Conservation (phyloP, 2,329 filamentous ascomycete genomes). For the Plenodomus lindquistii region DNA sequence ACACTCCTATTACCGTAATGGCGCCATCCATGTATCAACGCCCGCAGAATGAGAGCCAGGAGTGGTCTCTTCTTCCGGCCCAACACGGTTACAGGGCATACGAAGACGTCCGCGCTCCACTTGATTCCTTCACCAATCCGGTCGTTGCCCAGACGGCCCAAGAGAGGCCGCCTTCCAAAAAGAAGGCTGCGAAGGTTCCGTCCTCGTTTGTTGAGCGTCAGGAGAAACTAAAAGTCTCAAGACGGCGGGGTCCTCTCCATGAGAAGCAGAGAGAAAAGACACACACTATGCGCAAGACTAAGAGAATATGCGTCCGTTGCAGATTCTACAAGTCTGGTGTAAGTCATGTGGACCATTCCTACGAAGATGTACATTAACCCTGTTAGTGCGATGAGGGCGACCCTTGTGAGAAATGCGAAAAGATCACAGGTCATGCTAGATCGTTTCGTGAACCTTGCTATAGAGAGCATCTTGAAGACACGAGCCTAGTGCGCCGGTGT, state of each 20-base stretch:
- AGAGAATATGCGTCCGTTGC: constrained; percentile 39
- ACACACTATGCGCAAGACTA: constrained; percentile 41
- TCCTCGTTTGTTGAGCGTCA: constrained; percentile 39
- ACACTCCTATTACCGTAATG: constrained; percentile 9
- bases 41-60: constrained; percentile 15
- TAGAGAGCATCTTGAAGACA: constrained; percentile 38
- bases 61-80: constrained; percentile 20
- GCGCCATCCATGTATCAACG: constrained; percentile 20
- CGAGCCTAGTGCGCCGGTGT: constrained; percentile 39
- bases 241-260: constrained; percentile 33
- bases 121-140: constrained; percentile 9
- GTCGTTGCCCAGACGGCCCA: constrained; percentile 7
- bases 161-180: constrained; percentile 23
- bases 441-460: constrained; percentile 38
- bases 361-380: constrained; percentile 1
- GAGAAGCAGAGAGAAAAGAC: constrained; percentile 37
- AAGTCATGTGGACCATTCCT: constrained; percentile 7
- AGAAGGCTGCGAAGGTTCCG: constrained; percentile 34
- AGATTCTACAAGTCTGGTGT: constrained; percentile 42
- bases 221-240: constrained; percentile 39
- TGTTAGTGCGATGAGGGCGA: constrained; percentile 38
- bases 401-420: constrained; percentile 37
- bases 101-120: constrained; percentile 10
- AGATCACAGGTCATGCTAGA: constrained; percentile 34
- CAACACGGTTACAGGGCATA: constrained; percentile 17